Evolutionary conservation across 805 yeast species (phyloP), one percentile per base, ranked within the genome.

Genomic region (Candida sphagnicola): DNA sequence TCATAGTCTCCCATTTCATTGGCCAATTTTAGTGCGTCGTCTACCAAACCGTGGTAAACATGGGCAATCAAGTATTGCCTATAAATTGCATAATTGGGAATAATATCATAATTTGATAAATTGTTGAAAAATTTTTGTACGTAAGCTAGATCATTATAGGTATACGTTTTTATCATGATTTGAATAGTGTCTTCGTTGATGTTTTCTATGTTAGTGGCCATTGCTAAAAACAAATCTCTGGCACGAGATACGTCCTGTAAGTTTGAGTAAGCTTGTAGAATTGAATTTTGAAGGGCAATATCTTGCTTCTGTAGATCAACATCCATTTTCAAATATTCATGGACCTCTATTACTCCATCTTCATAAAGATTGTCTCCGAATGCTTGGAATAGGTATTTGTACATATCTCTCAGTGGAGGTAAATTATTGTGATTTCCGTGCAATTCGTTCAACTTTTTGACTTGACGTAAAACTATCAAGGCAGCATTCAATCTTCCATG

Each of bases 21-120:
- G 3, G 77, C 67, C 18, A 78, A 56, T 13, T 63, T 61, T 5
- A 80, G 58, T 0, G 93, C 93, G 3, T 74, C 70, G 8, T 70
- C 71, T 28, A 70, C 72, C 33, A 71, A 62, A 6, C 83, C 88
- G 51, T 79, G 78, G 47, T 80, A 81, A 43, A 85, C 82, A 53
- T 83, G 80, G 0, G 88, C 85, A 40, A 82, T 74, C 24, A 85
- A 56, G 48, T 75, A 80, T 53, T 82, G 87, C 29, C 69, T 71
- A 51, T 72, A 74, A 24, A 80, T 69, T 8, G 67, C 67, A 25
- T 70, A 59, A 42, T 75, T 70, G 0, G 86, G 85, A 10, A 66
- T 46, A 4, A 85, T 57, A 0, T 72, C 74, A 48, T 68, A 77
- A 28, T 63, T 63, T 1, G 82, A 73, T 18, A 85, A 54, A 41